Percentiles rank a stretch among this genome's conserved stretches.
These are phyloP conservation scores for Hypoxylon sp. DNA, from an alignment of 2,329 filamentous ascomycete genomes.

Conservation along the genomic window DNA sequence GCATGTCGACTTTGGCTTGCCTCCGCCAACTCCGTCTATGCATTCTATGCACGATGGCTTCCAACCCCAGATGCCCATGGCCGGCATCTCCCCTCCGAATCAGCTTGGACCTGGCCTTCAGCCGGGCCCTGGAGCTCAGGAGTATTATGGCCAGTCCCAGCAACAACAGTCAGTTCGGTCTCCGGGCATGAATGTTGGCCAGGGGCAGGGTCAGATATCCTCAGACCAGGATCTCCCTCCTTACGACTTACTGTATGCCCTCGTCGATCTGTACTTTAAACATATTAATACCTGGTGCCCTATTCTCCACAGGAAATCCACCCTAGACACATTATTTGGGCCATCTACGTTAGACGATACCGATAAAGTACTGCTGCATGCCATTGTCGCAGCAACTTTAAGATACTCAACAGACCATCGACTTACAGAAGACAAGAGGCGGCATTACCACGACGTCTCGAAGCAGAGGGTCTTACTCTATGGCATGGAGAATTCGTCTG, in stretches of 20 bases:
- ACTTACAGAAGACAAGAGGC: constrained; percentile 79
- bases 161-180: constrained; percentile 68
- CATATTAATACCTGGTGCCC: constrained; percentile 89
- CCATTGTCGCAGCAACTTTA: constrained; percentile 89
- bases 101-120: constrained; percentile 56
- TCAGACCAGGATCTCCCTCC: constrained; percentile 79
- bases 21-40: constrained; percentile 61
- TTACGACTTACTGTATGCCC: constrained; percentile 79
- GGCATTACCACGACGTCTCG: constrained; percentile 82
- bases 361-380: constrained; percentile 86
- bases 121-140: constrained; percentile 62
- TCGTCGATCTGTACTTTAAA: constrained; percentile 84
- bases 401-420: constrained; percentile 85
- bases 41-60: constrained; percentile 65
- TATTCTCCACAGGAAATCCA: constrained; percentile 87
- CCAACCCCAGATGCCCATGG: constrained; percentile 61
- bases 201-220: constrained; percentile 62
- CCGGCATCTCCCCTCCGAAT: constrained; percentile 59
- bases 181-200: constrained; percentile 69
- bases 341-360: constrained; percentile 82
- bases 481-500: constrained; percentile 89
- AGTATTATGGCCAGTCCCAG: constrained; percentile 64
- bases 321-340: constrained; percentile 85
- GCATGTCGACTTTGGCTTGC: constrained; percentile 66
- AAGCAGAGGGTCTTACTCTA: constrained; percentile 91